Conservation (phyloP, 352 stramenopile genomes). For the Phytopythium chamaehyphon region DNA sequence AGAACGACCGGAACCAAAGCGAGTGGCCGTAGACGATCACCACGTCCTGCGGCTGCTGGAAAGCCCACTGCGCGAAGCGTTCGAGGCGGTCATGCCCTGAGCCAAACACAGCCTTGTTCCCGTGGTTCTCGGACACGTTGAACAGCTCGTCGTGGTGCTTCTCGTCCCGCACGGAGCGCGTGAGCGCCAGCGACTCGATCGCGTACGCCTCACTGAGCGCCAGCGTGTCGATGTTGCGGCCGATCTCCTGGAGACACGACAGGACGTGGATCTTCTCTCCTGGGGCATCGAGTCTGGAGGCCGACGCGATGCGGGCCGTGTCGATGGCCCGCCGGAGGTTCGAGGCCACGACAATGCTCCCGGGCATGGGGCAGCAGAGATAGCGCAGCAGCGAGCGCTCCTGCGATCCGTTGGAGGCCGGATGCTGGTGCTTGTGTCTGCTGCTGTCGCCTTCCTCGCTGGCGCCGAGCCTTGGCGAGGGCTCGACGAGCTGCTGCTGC, state of each 20-base stretch:
- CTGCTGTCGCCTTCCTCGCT: background rate
- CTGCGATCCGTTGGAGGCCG: conserved; percentile 10
- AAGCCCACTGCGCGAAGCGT: conserved; percentile 66
- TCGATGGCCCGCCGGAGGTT: conserved; percentile 77
- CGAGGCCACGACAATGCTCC: conserved; percentile 63
- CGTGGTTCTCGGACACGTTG: conserved; percentile 68
- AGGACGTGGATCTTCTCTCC: conserved; percentile 77
- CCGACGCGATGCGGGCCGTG: conserved; percentile 74
- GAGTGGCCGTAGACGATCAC: conserved; percentile 84
- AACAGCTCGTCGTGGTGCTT: conserved; percentile 68
- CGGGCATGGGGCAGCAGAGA: conserved; percentile 36
- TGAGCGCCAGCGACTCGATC: conserved; percentile 28
- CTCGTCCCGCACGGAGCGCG: conserved; percentile 20
- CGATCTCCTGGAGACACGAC: conserved; percentile 81
- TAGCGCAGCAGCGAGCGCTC: conserved; percentile 38
- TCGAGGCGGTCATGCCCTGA: conserved; percentile 50
- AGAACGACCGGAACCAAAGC: conserved; percentile 84
- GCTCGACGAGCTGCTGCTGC: conserved; percentile 34
- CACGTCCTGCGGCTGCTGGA: conserved; percentile 48
- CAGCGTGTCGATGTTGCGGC: conserved; percentile 82
- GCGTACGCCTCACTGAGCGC: conserved; percentile 56
- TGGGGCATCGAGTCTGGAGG: conserved; percentile 38
- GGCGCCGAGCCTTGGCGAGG: conserved; percentile 5
- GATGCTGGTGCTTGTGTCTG: conserved; percentile 11
- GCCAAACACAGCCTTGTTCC: conserved; percentile 74